Base-by-base conservation (phyloP, 208 protist genomes). In the Borovskyia barvae region DNA sequence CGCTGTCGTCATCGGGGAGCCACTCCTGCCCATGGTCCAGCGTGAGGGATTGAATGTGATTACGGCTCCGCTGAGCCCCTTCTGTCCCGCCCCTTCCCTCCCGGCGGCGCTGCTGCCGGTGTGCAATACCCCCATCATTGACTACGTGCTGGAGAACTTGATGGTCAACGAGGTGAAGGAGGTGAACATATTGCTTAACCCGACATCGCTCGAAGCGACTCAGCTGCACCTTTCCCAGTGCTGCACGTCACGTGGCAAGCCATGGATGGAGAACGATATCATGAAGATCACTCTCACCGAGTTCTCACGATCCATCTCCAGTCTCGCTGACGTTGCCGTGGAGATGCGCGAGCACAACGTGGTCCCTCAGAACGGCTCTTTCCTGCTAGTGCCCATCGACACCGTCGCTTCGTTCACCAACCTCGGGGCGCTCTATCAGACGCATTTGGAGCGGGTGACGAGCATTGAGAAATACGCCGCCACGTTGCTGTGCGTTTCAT, bases 81-180 rank as follows among this genome's bases (percentile, higher is more conserved):
- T 92, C n/a, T 58, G 76, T 22, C 87, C 83, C 14, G 79, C 77
- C 5, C 30, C 63, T 15, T 41, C 63, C 8, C 51, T 90, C 4
- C 89, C 89, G 7, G 87, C 81, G 24, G 83, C 89, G 29, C 67
- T 95, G n/a, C 67, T 95, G 48, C 85, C 82, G 3, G 59, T 95
- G 7, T 91, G 85, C 73, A 92, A 95, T 63, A 92, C 85, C 19
- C 82, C 85, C 0, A 37, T 95, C 24, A 91, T 95, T 60, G 83
- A 95, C 61, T 95, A 95, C 66, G 66, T 84, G n/a, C 72, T 95
- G 20, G 85, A 95, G 62, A 91, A 87, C 51, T 59, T 95, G 12
- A 71, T 87, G 2, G 55, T 76, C 56, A 92, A 92, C 52, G 79
- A 78, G 2, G 89, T 90, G 2, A 59, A 86, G 56, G 72, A 91